Evolutionary conservation across 2,329 filamentous ascomycete genomes (phyloP), one percentile per base, ranked within the genome.

Genomic region (Cytospora schulzeri): DNA sequence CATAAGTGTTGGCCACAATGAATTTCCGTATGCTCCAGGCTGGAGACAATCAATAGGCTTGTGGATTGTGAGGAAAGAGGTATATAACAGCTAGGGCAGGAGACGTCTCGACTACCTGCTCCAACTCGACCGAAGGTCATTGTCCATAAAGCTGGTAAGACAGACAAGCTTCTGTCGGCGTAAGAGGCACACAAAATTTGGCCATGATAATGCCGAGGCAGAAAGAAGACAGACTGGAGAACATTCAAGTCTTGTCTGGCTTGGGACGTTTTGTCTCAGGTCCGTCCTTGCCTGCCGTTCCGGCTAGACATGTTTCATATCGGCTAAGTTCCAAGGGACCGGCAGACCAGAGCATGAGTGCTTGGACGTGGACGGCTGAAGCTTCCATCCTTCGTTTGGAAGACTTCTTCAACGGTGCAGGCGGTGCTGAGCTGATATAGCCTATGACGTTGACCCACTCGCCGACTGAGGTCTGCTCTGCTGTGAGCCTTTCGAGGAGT

Each of bases 361-460:
- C 92, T 73, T 97, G 91, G 22, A 97, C 79, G 63, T 78, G 72
- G 31, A 83, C 76, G 60, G 68, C 67, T 19, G 68, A 64, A 15
- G 15, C 26, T 6, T 51, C 55, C 26, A 26, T 29, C 54, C 64
- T 66, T 58, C 38, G 56, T 52, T 64, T 62, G 41, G 62, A 52
- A 45, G 61, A 50, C 50, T 54, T 56, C 6, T 48, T 60, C 4
- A 45, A 52, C 19, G 29, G 35, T 11, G 41, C 35, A 66, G 33
- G 66, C 60, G 65, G 68, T 54, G 70, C 59, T 52, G 73, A 73
- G 50, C 80, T 82, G 61, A 93, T 80, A 74, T 96, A 96, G 7
- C 93, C 94, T 69, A 97, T 85, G 4, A 97, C 83, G 73, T 97
- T 96, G 57, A 97, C 77, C 93, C 93, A 97, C 66, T 89, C 84